Percentiles rank a stretch among this genome's conserved stretches.
Conservation (phyloP, 2,329 filamentous ascomycete species). For the Tolypocladium pustulatum region DNA sequence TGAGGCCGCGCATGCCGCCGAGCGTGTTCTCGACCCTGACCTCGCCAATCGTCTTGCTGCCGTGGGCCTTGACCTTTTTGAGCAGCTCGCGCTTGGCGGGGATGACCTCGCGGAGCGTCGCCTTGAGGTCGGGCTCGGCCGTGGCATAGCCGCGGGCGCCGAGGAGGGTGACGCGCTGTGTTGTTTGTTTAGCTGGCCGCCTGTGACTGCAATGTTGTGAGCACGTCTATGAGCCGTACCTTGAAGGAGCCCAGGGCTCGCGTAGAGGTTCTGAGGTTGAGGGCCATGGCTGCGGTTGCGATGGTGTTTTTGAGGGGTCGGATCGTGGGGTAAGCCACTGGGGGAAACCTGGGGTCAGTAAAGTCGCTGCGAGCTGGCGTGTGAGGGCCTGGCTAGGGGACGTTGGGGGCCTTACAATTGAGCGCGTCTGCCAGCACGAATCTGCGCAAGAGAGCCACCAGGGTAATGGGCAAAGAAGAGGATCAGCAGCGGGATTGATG, state of each 20-base stretch:
- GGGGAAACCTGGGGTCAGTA: background rate
- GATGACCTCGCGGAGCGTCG: slow-evolving; percentile 72
- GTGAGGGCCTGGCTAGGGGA: background rate
- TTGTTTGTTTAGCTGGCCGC: slow-evolving; percentile 12
- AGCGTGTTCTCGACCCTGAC: slow-evolving; percentile 91
- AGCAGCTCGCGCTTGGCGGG: slow-evolving; percentile 88
- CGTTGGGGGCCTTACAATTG: background rate
- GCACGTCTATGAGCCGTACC: slow-evolving; percentile 35
- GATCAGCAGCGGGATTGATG: background rate
- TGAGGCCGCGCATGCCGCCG: slow-evolving; percentile 94
- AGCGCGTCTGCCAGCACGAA: background rate
- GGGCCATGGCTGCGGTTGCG: slow-evolving; percentile 40
- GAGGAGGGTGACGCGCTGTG: slow-evolving; percentile 15
- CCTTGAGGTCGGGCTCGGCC: slow-evolving; percentile 81
- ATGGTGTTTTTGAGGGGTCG: background rate
- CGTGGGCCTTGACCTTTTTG: slow-evolving; percentile 84
- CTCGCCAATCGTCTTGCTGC: slow-evolving; percentile 75
- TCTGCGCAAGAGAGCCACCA: background rate
- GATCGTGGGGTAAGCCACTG: background rate
- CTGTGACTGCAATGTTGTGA: background rate
- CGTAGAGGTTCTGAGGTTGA: slow-evolving; percentile 51
- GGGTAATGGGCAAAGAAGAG: background rate
- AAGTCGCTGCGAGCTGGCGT: background rate
- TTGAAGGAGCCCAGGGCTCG: slow-evolving; percentile 53
- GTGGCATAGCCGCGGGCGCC: slow-evolving; percentile 55